Percentiles rank a stretch among this genome's conserved stretches.
Conservation (phyloP, 2,329 filamentous ascomycete species). For the Cercospora beticola region DNA sequence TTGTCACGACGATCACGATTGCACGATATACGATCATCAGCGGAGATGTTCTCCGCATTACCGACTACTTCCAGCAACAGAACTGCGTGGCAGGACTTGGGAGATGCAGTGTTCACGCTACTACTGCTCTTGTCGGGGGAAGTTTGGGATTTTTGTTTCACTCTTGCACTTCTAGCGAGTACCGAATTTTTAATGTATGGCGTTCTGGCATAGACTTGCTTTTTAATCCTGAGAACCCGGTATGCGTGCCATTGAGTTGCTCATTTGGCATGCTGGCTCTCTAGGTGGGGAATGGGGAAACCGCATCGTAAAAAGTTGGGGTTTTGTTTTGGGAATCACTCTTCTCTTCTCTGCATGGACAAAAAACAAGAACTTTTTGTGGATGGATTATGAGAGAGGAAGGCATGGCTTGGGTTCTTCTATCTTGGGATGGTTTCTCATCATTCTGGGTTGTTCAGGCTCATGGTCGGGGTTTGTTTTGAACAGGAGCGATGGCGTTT, state of each 20-base stretch:
- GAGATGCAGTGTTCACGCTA: neutral
- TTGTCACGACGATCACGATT: constrained; percentile 22
- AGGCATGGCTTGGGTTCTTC: neutral
- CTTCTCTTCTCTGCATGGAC: neutral
- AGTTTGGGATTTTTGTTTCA: constrained; percentile 19
- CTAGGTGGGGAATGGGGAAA: neutral
- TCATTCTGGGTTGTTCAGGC: neutral
- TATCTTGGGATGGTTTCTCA: neutral
- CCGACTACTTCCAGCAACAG: constrained; percentile 1
- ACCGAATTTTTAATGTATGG: constrained; percentile 20
- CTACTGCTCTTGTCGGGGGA: neutral
- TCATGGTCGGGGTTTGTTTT: neutral
- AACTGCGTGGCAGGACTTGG: constrained; percentile 11
- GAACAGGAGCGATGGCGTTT: neutral
- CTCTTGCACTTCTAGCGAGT: constrained; percentile 29
- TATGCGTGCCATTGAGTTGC: constrained; percentile 3
- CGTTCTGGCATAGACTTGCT: constrained; percentile 26
- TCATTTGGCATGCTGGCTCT: neutral
- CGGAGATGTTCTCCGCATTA: constrained; percentile 9
- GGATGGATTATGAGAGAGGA: neutral
- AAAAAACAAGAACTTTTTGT: neutral
- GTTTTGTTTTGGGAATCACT: neutral
- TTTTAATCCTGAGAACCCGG: constrained; percentile 12
- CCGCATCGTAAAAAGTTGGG: neutral
- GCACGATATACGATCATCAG: constrained; percentile 25